Conservation (phyloP, 345 rosid genomes). For the Rhizophora apiculata region DNA sequence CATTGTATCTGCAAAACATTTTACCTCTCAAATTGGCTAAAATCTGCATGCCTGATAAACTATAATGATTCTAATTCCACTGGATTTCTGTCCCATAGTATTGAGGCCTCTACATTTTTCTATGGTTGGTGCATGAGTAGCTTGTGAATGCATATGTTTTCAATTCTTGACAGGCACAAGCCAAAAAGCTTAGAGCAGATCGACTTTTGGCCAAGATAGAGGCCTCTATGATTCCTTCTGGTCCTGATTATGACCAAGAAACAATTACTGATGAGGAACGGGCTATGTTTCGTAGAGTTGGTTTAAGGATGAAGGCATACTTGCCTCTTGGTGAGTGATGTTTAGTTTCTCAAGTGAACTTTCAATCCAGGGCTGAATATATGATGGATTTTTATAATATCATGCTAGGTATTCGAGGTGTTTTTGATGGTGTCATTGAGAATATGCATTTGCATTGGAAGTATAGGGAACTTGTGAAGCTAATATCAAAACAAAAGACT, state of each 20-base stretch:
- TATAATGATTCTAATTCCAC: conserved; percentile 4
- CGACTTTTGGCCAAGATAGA: conserved; percentile 78
- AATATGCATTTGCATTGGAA: conserved; percentile 99
- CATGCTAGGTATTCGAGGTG: conserved; percentile 88
- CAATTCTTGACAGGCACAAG: conserved; percentile 61
- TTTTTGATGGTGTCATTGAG: conserved; percentile 96
- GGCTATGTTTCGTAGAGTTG: conserved; percentile 84
- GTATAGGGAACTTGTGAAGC: conserved; percentile 96
- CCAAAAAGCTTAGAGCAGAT: conserved; percentile 89
- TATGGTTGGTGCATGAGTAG: neutral
- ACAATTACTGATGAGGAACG: conserved; percentile 92
- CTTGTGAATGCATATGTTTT: conserved; percentile 12
- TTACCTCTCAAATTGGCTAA: neutral
- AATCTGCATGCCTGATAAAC: conserved; percentile 2
- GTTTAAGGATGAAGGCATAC: conserved; percentile 91
- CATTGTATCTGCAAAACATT: neutral
- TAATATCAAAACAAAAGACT: conserved; percentile 85
- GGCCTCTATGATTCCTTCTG: conserved; percentile 86
- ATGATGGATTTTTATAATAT: conserved; percentile 20
- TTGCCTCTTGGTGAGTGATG: conserved; percentile 75
- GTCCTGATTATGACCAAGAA: conserved; percentile 98
- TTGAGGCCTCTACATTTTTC: neutral
- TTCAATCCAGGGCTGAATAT: conserved; percentile 7
- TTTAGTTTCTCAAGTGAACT: conserved; percentile 7
- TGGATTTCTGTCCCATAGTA: neutral